Evolutionary conservation across 2,329 filamentous ascomycete genomes (phyloP), one percentile per base, ranked within the genome.

Genomic region (Colletotrichum salicis): DNA sequence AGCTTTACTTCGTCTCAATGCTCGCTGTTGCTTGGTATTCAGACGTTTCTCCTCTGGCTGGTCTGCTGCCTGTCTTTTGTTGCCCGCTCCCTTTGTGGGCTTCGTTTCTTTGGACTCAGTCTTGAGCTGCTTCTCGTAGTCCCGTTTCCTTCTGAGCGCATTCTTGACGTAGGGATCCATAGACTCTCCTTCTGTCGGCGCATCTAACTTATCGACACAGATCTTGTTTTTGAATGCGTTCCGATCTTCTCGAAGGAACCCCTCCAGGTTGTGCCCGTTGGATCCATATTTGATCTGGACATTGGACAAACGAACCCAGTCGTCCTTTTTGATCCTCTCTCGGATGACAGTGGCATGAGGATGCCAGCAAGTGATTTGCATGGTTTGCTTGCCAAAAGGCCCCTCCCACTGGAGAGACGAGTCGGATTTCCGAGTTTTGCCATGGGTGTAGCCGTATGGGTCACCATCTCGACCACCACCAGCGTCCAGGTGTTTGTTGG

Each of bases 281-380:
- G 78, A 83, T 13, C 88, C 87, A 24, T 82, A 82, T 74, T 92
- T 94, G 73, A 94, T 86, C 24, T 92, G 92, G 4, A 97, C 86
- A 76, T 98, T 97, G 27, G 84, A 86, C 6, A 98, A 80, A 4
- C 82, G 82, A 2, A 97, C 82, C 85, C 92, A 91, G 29, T 90
- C 84, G 4, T 89, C 88, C n/a, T 83, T 79, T 2, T 85, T 82
- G 31, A 96, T 82, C 7, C 89, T 79, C 0, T 86, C 77, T 19
- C 85, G 86, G n/a, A 92, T 86, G 73, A 84, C 89, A 1, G 78
- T 76, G 1, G 90, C 89, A 79, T 97, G 93, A 0, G 89, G 88
- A 15, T 92, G 90, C 79, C 86, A 97, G 33, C 93, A 86, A 33
- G 90, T 92, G 29, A 98, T 82, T 75, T 92, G 90, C 64, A 98